These are phyloP conservation scores for Dioscorea cayenensis DNA, from an alignment of 116 monocot species.

Conservation along the genomic window DNA sequence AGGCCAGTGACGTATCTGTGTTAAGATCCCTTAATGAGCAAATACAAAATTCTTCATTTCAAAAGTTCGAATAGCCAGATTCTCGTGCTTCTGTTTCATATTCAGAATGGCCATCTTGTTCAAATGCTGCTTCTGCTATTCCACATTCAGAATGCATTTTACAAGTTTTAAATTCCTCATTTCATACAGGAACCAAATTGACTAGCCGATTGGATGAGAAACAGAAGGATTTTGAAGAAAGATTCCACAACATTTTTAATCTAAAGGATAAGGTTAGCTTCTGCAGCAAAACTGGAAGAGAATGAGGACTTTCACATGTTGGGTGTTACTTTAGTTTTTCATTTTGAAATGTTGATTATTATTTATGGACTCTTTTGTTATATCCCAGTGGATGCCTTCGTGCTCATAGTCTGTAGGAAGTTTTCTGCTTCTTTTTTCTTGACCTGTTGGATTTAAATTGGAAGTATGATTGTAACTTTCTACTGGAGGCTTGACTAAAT, in stretches of 20 bases:
- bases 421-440: background rate
- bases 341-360: background rate
- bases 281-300: background rate
- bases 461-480: background rate
- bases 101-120: background rate
- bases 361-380: background rate
- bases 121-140: background rate
- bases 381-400: background rate
- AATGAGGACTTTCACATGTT: background rate
- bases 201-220: conserved; percentile 35
- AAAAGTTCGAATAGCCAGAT: background rate
- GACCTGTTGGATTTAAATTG: background rate
- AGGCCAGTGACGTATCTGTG: background rate
- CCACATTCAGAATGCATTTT: background rate
- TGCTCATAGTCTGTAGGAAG: background rate
- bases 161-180: conserved; percentile 1
- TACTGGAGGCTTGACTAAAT: background rate
- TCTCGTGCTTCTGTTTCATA: too few species aligned
- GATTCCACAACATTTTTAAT: conserved; percentile 37
- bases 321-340: background rate
- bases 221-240: conserved; percentile 59
- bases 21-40: background rate
- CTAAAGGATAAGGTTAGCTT: conserved; percentile 51
- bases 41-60: background rate
- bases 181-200: conserved; percentile 46